Evolutionary conservation across 805 yeast genomes (phyloP).

Genomic region (Maudiozyma barnettii): DNA sequence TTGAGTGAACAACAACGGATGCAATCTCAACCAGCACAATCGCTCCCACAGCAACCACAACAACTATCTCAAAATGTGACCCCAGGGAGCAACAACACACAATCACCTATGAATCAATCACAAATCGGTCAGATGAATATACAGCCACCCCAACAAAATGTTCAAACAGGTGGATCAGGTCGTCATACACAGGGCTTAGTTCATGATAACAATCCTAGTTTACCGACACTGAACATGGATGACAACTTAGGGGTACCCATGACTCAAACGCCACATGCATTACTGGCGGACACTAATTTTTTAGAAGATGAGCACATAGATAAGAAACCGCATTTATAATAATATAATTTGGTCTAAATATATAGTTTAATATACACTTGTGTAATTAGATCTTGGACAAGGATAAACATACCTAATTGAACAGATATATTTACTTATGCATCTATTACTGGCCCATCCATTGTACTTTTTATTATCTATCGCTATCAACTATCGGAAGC

Average conservation of each 20-base stretch:
- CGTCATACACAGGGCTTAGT: background rate
- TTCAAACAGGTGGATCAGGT: background rate
- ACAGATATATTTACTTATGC: too few relatives aligned
- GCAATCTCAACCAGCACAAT: background rate
- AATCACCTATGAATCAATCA: background rate
- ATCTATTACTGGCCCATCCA: too few relatives aligned
- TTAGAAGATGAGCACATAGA: background rate
- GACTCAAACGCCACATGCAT: background rate
- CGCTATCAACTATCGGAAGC: too few relatives aligned
- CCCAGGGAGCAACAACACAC: background rate
- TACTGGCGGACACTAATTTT: background rate
- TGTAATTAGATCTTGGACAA: too few relatives aligned
- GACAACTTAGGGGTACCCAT: background rate
- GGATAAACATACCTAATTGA: too few relatives aligned
- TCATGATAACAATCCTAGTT: background rate
- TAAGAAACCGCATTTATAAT: background rate
- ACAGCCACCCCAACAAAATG: background rate
- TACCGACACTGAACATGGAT: background rate
- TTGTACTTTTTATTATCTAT: too few relatives aligned
- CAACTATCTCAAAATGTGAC: background rate
- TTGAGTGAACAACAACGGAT: slow-evolving; percentile 17
- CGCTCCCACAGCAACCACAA: background rate
- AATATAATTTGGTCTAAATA: background rate
- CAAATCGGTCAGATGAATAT: background rate
- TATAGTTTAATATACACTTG: too few relatives aligned